phyloP scores from a whole-genome alignment of 805 yeast genomes.

The Barnettozyma populi region DNA sequence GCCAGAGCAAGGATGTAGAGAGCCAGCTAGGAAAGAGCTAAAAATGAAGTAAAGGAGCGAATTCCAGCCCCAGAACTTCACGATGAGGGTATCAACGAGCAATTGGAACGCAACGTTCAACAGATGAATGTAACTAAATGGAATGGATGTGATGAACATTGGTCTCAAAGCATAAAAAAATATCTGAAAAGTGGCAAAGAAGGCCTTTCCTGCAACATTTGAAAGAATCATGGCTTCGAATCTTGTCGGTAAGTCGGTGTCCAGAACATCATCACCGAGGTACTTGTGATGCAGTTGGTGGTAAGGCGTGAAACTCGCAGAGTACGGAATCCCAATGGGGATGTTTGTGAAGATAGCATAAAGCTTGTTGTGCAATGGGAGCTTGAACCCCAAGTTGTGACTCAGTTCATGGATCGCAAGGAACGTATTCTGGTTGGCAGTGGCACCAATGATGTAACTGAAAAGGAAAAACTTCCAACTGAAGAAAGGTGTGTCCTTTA shows the following conservation, averaged over 20 bases:
- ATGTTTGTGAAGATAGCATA: constrained; percentile 73
- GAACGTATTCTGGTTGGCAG: constrained; percentile 77
- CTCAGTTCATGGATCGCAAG: constrained; percentile 84
- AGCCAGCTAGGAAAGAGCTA: constrained; percentile 84
- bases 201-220: constrained; percentile 79
- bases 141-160: constrained; percentile 72
- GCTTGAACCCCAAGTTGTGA: constrained; percentile 79
- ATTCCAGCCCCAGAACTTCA: constrained; percentile 57
- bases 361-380: constrained; percentile 69
- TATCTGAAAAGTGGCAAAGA: constrained; percentile 85
- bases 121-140: constrained; percentile 70
- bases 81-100: constrained; percentile 50
- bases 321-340: constrained; percentile 87
- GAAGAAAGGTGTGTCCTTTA: constrained; percentile 50
- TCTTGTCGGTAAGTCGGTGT: constrained; percentile 82
- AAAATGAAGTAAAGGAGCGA: constrained; percentile 61
- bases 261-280: constrained; percentile 76
- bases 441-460: constrained; percentile 82
- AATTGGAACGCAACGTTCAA: constrained; percentile 57
- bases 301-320: constrained; percentile 82
- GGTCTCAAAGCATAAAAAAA: constrained; percentile 89
- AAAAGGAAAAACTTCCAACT: constrained; percentile 48
- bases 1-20: constrained; percentile 91
- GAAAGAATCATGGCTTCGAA: constrained; percentile 72
- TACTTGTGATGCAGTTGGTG: constrained; percentile 90